These are phyloP conservation scores for Yamadazyma songkhlaensis DNA, from an alignment of 1,139 yeast species.

Conservation along the genomic window DNA sequence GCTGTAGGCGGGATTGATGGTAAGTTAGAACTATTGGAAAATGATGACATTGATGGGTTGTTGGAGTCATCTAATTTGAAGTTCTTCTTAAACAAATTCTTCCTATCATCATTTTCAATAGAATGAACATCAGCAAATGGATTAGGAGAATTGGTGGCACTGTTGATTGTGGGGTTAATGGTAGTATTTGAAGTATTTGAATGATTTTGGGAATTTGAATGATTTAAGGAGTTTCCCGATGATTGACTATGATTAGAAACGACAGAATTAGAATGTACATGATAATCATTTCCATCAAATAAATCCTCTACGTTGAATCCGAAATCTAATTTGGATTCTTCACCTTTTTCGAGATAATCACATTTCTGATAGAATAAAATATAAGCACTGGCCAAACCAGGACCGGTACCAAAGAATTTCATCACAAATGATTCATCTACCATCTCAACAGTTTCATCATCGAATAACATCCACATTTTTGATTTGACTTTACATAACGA, in stretches of 20 bases:
- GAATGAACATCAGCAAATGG: constrained; percentile 77
- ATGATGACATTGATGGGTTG: constrained; percentile 9
- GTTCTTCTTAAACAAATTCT: constrained; percentile 28
- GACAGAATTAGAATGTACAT: background rate
- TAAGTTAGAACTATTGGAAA: constrained; percentile 1
- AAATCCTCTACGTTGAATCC: constrained; percentile 35
- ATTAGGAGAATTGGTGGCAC: constrained; percentile 46
- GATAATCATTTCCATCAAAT: constrained; percentile 26
- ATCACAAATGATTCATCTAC: constrained; percentile 82
- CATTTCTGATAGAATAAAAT: constrained; percentile 64
- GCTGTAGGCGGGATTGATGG: constrained; percentile 5
- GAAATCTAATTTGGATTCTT: constrained; percentile 26
- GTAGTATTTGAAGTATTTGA: background rate
- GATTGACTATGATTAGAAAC: background rate
- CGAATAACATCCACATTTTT: constrained; percentile 88
- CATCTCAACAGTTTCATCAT: constrained; percentile 91
- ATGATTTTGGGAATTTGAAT: background rate
- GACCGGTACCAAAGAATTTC: constrained; percentile 85
- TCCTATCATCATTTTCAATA: constrained; percentile 5
- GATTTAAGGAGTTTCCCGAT: background rate
- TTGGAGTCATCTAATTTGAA: constrained; percentile 23
- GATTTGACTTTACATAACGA: constrained; percentile 76
- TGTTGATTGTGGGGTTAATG: background rate
- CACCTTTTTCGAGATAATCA: constrained; percentile 20
- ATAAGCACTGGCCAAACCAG: constrained; percentile 90